Base-by-base conservation (phyloP, 495 filamentous ascomycete species). In the Mytilinidion resinicola region DNA sequence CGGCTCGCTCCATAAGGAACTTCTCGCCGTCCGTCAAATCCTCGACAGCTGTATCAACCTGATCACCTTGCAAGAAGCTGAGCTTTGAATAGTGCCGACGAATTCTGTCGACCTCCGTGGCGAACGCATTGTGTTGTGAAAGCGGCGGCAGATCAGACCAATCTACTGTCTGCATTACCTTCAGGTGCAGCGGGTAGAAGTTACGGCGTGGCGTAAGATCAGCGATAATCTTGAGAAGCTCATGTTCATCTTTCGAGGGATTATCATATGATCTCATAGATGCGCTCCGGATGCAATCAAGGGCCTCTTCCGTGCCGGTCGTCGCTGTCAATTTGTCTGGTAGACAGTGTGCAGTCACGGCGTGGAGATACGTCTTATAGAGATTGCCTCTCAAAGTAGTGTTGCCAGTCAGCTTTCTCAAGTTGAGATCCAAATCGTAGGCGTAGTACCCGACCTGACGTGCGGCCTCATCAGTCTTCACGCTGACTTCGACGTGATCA, bases 151-250 rank as follows among this genome's bases (percentile, higher is more conserved):
- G 53, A 0, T 39, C 30, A 2, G 20, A 1, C 61, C 61, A 64
- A 0, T 53, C 14, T 7, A 56, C 41, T 12, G 19, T n/a, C 51
- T 64, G 61, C 57, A 60, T 60, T 14, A 59, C 56, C 25, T 33
- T 34, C 15, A 38, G 6, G 38, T 60, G 19, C n/a, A 36, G 5
- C 0, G 86, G 86, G 65, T 88, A 88, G 59, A 78, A 88, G 0
- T 67, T 57, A 30, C 82, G 67, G 10, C 17, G 8, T 2, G 86
- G 85, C 0, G 80, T 80, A 0, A 87, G 25, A 8, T 48, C 15
- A 3, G 51, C 50, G 1, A 60, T 46, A 5, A 7, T 1, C 11
- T 46, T 33, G 3, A 60, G 51, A 20, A 55, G 14, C 14, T 54
- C 30, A 6, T 56, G 20, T 17, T 60, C 50, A 3, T 30, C 33